These are phyloP conservation scores for Hyaloscypha finlandica DNA, from an alignment of 495 filamentous ascomycete species.

Conservation along the genomic window DNA sequence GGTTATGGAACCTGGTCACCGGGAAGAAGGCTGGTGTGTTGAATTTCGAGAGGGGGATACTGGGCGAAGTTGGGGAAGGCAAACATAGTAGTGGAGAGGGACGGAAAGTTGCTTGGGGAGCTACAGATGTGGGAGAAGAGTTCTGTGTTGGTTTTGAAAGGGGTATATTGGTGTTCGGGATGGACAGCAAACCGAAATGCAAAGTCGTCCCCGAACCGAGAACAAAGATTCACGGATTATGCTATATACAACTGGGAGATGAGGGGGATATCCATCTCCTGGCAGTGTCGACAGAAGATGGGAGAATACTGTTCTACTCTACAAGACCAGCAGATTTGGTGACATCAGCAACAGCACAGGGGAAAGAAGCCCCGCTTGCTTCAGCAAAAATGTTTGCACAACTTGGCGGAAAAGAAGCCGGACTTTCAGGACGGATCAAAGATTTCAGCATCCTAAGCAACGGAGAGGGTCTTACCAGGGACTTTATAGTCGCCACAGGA, in stretches of 20 bases:
- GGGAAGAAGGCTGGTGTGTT: slow-evolving; percentile 92
- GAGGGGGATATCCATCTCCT: slow-evolving; percentile 55
- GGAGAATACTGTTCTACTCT: slow-evolving; percentile 81
- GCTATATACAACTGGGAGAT: slow-evolving; percentile 60
- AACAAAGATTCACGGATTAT: slow-evolving; percentile 81
- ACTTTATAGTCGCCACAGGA: slow-evolving; percentile 66
- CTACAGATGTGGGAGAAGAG: slow-evolving; percentile 63
- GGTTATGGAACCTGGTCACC: slow-evolving; percentile 95
- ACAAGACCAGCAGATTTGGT: slow-evolving; percentile 49
- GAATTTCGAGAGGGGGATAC: slow-evolving; percentile 70
- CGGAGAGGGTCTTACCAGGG: slow-evolving; percentile 40
- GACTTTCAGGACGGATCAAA: slow-evolving; percentile 73
- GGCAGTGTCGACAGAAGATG: slow-evolving; percentile 90
- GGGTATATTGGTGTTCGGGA: slow-evolving; percentile 80
- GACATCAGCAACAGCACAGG: slow-evolving; percentile 28
- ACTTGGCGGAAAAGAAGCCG: slow-evolving; percentile 66
- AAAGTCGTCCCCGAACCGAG: slow-evolving; percentile 63
- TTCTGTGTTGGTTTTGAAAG: slow-evolving; percentile 89
- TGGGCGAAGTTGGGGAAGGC: slow-evolving; percentile 73
- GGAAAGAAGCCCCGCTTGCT: slow-evolving; percentile 42
- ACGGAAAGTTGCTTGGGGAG: slow-evolving; percentile 79
- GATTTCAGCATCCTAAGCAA: slow-evolving; percentile 73
- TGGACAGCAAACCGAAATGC: slow-evolving; percentile 81
- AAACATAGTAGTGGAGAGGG: slow-evolving; percentile 79
- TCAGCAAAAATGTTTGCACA: slow-evolving; percentile 66